Evolutionary conservation across 2,329 filamentous ascomycete species (phyloP), one percentile per base, ranked within the genome.

Genomic region (Diaporthe amygdali): DNA sequence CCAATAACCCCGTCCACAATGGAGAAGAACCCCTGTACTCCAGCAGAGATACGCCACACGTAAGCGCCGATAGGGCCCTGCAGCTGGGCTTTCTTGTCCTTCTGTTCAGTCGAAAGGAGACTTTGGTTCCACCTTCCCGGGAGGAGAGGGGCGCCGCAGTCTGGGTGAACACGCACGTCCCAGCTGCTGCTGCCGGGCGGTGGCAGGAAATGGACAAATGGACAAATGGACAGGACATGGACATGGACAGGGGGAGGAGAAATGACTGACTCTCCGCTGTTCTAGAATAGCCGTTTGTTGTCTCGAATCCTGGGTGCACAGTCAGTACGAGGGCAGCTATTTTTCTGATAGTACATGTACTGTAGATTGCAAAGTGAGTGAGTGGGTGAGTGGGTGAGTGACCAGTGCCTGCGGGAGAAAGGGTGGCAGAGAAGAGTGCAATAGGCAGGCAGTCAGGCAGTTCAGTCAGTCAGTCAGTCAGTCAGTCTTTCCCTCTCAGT

Each of bases 1-100:
- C 54, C 54, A 59, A 41, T 25, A 25, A 15, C 56, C 41, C 37
- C 41, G 41, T 63, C 59, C 27, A 17, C 27, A 41, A 64, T 64
- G 44, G 59, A 64, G 44, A 64, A 37, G 41, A 39, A 64, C 59
- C 44, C 44, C 44, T 64, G 41, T 49, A n/a, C 25, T 37, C 30
- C 44, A 49, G 44, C 59, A n/a, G 30, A 49, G 44, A n/a, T n/a
- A 25, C 59, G 59, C 59, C 59, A 64, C 59, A 49, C 59, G 59
- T 64, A 64, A 64, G 59, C 59, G 59, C 59, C 59, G 12, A 12
- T 6, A 64, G 20, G 20, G 41, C 44, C 59, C 59, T 64, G 59
- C 59, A 37, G 41, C 59, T 49, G 44, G 41, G 41, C 32, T 64
- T 49, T 64, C 44, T 49, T 63, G 39, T 25, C 14, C 27, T 34